Conservation (phyloP, 176 grass and related monocot species). For the Eragrostis nindensis region DNA sequence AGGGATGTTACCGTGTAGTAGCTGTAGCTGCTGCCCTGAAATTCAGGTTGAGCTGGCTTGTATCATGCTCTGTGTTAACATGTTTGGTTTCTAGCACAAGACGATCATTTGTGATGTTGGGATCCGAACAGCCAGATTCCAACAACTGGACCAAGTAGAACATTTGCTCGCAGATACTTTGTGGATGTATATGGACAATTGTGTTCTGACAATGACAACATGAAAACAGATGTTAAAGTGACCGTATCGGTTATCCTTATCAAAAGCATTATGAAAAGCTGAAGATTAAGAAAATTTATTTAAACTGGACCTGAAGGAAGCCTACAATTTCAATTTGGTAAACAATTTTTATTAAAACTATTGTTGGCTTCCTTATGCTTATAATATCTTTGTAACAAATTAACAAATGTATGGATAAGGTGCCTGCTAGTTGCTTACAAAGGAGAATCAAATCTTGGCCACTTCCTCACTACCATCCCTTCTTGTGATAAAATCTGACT, state of each 20-base stretch:
- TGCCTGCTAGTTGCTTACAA: not conserved
- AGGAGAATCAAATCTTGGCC: not conserved
- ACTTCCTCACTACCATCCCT: not conserved
- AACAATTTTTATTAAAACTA: not conserved
- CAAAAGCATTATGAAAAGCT: not conserved
- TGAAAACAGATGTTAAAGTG: not conserved
- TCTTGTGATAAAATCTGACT: not conserved
- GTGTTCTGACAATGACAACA: not conserved
- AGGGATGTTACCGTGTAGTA: not conserved
- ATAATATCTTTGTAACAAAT: too few species aligned
- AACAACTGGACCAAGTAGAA: not conserved
- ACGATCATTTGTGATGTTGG: slow-evolving; percentile 34
- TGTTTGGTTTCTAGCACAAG: slow-evolving; percentile 25
- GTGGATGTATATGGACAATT: slow-evolving; percentile 4
- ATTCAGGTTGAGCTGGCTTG: not conserved
- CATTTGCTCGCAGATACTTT: slow-evolving; percentile 15
- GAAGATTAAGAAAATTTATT: not conserved
- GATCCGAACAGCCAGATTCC: slow-evolving; percentile 11
- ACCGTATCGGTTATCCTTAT: not conserved
- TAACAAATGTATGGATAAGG: not conserved
- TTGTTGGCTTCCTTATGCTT: not conserved
- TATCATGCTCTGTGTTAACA: slow-evolving; percentile 8
- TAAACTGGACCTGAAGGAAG: not conserved
- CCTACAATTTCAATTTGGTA: not conserved
- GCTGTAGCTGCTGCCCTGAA: not conserved